A percentile compares a stretch with the other conserved stretches of the same genome.
Evolutionary conservation across 768 basidiomycete species (phyloP).

Genomic region (Chiua virens): DNA sequence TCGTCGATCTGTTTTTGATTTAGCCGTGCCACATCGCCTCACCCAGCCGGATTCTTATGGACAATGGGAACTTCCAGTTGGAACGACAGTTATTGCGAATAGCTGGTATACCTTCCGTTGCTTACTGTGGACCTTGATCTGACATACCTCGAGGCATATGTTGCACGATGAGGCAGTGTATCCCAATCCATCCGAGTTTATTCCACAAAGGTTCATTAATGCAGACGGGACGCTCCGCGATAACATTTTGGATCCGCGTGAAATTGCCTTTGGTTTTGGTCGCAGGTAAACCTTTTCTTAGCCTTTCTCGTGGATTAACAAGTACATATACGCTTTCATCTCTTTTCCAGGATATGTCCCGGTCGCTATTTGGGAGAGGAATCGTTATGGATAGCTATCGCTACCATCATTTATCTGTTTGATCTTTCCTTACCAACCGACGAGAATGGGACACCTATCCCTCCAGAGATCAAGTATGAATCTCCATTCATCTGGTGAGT

Average conservation of each 20-base stretch:
- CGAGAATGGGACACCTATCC: not conserved
- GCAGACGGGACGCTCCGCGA: not conserved
- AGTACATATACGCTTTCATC: not conserved
- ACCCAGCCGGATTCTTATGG: not conserved
- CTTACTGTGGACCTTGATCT: not conserved
- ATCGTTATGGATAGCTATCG: conserved; percentile 2
- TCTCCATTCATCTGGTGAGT: conserved; percentile 1
- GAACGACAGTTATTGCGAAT: conserved; percentile 2
- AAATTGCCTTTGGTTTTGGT: conserved; percentile 7
- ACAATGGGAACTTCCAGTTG: conserved; percentile 1
- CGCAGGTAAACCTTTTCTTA: not conserved
- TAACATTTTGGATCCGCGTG: conserved; percentile 1
- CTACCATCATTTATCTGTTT: not conserved
- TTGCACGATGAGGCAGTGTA: conserved; percentile 1
- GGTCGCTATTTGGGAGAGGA: conserved; percentile 5
- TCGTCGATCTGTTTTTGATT: not conserved
- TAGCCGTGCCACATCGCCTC: conserved; percentile 3
- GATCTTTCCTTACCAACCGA: conserved; percentile 3
- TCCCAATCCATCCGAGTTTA: conserved; percentile 2
- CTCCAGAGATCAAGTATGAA: not conserved
- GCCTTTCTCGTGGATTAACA: not conserved
- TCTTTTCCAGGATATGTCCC: not conserved
- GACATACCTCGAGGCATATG: conserved; percentile 3
- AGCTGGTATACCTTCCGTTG: not conserved
- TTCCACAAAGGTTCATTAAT: not conserved